Base-by-base conservation (phyloP, 495 filamentous ascomycete species). In the Hypoxylon intermedium region DNA sequence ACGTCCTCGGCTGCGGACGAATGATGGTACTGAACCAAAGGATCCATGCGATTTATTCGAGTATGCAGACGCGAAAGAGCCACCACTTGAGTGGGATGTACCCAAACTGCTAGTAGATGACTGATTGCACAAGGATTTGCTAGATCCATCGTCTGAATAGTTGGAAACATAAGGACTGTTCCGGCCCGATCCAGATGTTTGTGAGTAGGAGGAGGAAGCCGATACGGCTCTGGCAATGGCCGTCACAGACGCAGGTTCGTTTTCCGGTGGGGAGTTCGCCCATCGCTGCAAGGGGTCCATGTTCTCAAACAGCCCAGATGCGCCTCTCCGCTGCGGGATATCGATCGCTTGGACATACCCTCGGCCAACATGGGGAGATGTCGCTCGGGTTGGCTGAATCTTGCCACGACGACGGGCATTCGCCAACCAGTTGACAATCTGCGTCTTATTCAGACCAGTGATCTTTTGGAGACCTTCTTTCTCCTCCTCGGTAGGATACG, bases 201-300 rank as follows among this genome's bases (percentile, higher is more conserved):
- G 58, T 3, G 81, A 81, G 15, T 77, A 77, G 4, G 79, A 73
- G 30, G 84, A 79, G 19, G 82, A 73, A 37, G 82, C 84, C 19
- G 84, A 86, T 49, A 93, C 79, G 63, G 91, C 90, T 58, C 86
- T 83, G 19, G 85, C 85, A 80, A 96, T 94, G 75, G 85, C 91
- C 20, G 84, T 85, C 21, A 90, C 85, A 9, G 88, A 82, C 60
- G 90, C 91, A 38, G 91, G 86, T 86, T 94, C 91, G 79, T 93
- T 82, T 77, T 94, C 90, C 15, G 91, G 91, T 6, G 91, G 91
- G 50, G 89, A 92, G 74, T 88, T 79, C 72, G 89, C 85, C 91
- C 91, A 96, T 79, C 91, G 80, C 74, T 95, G 90, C 42, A 95
- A 72, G 9, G 91, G 91, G 58, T 90, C 90, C 85, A 92, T 86